These are phyloP conservation scores for Candida sanyaensis DNA, from an alignment of 1,139 yeast species.

Conservation along the genomic window DNA sequence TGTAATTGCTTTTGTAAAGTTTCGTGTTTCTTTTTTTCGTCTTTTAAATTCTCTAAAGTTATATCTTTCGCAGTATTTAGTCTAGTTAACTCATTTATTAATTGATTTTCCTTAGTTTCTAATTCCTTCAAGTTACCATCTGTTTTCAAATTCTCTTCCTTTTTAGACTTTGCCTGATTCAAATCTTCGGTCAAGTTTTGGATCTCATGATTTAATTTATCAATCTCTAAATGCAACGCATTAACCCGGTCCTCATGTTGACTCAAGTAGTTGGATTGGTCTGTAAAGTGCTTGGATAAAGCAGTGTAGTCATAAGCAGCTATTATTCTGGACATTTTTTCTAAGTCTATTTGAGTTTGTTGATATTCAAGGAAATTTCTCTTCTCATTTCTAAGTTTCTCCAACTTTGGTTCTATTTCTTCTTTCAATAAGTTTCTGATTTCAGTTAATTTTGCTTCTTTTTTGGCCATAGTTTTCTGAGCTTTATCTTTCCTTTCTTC, in stretches of 20 bases:
- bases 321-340: slow-evolving; percentile 69
- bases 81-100: slow-evolving; percentile 70
- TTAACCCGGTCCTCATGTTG: slow-evolving; percentile 38
- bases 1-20: slow-evolving; percentile 18
- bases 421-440: slow-evolving; percentile 72
- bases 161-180: slow-evolving; percentile 51
- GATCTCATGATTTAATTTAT: slow-evolving; percentile 56
- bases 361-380: slow-evolving; percentile 83
- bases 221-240: slow-evolving; percentile 38
- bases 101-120: slow-evolving; percentile 58
- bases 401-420: slow-evolving; percentile 92
- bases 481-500: slow-evolving; percentile 94
- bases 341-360: slow-evolving; percentile 79
- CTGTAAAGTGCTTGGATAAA: slow-evolving; percentile 41
- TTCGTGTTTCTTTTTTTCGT: slow-evolving; percentile 36
- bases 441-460: slow-evolving; percentile 80
- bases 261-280: slow-evolving; percentile 39
- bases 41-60: slow-evolving; percentile 52
- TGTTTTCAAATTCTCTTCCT: slow-evolving; percentile 61
- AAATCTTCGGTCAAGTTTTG: slow-evolving; percentile 62
- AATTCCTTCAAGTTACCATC: slow-evolving; percentile 64
- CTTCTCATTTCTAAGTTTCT: slow-evolving; percentile 78
- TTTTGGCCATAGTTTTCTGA: slow-evolving; percentile 85
- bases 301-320: slow-evolving; percentile 73
- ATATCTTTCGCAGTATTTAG: slow-evolving; percentile 64